Percentiles rank a stretch among this genome's conserved stretches.
phyloP scores from a whole-genome alignment of 169 alveolate species.

The Theileria equi region DNA sequence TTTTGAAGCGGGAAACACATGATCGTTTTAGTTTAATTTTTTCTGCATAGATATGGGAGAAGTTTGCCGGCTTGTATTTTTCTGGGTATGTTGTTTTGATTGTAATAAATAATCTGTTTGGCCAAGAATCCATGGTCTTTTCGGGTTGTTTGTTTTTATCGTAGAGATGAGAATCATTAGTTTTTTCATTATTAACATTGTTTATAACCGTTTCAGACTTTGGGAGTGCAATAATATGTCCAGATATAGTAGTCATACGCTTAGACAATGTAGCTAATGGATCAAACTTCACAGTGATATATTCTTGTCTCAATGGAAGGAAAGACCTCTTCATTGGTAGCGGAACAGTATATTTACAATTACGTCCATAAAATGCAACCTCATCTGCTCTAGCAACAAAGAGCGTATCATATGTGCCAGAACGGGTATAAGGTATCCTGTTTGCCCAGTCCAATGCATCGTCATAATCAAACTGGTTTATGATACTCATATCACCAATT shows the following conservation, averaged over 20 bases:
- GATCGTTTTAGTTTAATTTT: conserved; percentile 5
- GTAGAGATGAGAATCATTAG: too few species aligned
- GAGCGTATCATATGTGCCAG: conserved; percentile 61
- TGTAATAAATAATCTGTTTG: conserved; percentile 34
- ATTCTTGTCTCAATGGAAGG: conserved; percentile 51
- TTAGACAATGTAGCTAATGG: conserved; percentile 32
- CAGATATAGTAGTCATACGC: conserved; percentile 38
- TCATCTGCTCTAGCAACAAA: conserved; percentile 61
- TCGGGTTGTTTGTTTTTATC: not conserved
- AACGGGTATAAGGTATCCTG: conserved; percentile 57
- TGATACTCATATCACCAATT: conserved; percentile 45
- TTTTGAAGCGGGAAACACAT: conserved; percentile 7
- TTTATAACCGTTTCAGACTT: not conserved
- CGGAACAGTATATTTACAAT: conserved; percentile 39
- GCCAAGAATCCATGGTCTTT: conserved; percentile 4
- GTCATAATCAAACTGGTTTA: conserved; percentile 55
- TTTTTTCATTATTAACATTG: conserved; percentile 15
- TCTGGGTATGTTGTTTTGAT: conserved; percentile 25
- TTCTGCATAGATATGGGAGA: conserved; percentile 9
- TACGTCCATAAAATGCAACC: conserved; percentile 63
- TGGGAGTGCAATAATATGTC: conserved; percentile 46
- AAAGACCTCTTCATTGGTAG: conserved; percentile 45
- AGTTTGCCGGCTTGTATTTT: conserved; percentile 14
- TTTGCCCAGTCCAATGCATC: conserved; percentile 66
- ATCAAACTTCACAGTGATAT: conserved; percentile 32